A percentile compares a stretch with the other conserved stretches of the same genome.
phyloP scores from a whole-genome alignment of 31 red algal species.

The Bonnemaisonia californica region DNA sequence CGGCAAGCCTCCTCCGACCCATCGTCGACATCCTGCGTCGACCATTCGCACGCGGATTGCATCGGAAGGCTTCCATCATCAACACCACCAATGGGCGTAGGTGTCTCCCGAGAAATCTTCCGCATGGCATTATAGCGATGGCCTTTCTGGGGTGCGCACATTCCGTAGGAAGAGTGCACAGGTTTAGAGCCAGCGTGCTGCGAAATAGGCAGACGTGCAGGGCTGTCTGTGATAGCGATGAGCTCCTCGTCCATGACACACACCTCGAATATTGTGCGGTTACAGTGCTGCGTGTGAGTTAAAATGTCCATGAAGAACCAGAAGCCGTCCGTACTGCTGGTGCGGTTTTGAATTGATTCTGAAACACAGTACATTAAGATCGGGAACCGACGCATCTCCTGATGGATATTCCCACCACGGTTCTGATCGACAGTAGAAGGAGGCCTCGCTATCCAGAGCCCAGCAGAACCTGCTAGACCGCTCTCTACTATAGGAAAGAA shows the following conservation, averaged over 20 bases:
- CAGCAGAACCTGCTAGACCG: too few relatives aligned
- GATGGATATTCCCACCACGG: too few relatives aligned
- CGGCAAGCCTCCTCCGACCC: too few relatives aligned
- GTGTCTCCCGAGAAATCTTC: slow-evolving; percentile 40
- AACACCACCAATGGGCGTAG: slow-evolving; percentile 47
- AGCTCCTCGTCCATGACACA: slow-evolving; percentile 1
- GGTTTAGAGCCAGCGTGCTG: too few relatives aligned
- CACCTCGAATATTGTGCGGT: slow-evolving; percentile 35
- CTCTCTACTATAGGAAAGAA: too few relatives aligned
- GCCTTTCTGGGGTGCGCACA: background rate
- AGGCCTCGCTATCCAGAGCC: too few relatives aligned
- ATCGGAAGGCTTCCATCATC: background rate
- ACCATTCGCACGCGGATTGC: slow-evolving; percentile 41
- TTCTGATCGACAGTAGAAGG: too few relatives aligned
- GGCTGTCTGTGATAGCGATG: background rate
- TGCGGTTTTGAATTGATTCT: too few relatives aligned
- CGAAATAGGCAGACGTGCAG: background rate
- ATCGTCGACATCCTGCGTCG: slow-evolving; percentile 18
- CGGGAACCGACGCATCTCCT: too few relatives aligned
- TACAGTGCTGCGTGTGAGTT: slow-evolving; percentile 39
- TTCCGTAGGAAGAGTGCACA: background rate
- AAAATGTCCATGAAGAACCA: slow-evolving; percentile 37
- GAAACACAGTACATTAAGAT: too few relatives aligned
- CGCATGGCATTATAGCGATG: slow-evolving; percentile 23
- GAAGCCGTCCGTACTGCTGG: background rate